These are phyloP conservation scores for Arthrobotrys musiformis DNA, from an alignment of 2,329 filamentous ascomycete genomes.

Conservation along the genomic window DNA sequence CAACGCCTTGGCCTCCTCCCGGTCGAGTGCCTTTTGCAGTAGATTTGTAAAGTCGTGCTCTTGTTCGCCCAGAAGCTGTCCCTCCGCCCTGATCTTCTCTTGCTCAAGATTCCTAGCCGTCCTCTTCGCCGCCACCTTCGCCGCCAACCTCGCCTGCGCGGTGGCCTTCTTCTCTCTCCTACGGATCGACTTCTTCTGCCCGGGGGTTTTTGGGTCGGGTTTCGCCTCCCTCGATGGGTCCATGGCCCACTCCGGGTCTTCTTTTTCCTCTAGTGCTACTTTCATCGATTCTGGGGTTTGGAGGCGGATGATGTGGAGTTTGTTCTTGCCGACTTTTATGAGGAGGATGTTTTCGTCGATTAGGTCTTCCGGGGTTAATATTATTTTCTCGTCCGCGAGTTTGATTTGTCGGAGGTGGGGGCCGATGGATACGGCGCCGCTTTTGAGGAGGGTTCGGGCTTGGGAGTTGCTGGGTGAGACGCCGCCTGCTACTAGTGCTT, in stretches of 20 bases:
- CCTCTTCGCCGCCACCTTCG: neutral
- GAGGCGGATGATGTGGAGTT: constrained; percentile 24
- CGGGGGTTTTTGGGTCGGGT: neutral
- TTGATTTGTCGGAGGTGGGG: constrained; percentile 41
- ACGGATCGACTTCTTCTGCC: constrained; percentile 4
- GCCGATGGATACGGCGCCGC: constrained; percentile 35
- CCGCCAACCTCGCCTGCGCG: neutral
- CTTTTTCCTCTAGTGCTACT: neutral
- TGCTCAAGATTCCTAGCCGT: neutral
- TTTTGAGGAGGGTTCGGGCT: constrained; percentile 25
- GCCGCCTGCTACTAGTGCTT: constrained; percentile 5
- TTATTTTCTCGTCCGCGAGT: neutral
- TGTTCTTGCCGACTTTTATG: constrained; percentile 45
- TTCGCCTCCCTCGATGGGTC: neutral
- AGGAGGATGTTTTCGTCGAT: constrained; percentile 25
- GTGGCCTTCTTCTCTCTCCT: constrained; percentile 11
- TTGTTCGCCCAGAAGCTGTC: neutral
- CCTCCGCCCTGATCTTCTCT: neutral
- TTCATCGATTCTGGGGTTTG: neutral
- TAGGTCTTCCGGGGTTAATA: constrained; percentile 8
- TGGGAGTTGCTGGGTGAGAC: constrained; percentile 25
- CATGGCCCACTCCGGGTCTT: neutral
- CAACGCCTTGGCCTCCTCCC: neutral
- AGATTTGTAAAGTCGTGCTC: neutral
- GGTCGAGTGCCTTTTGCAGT: neutral